A percentile compares a stretch with the other conserved stretches of the same genome.
Conservation (phyloP, 805 yeast genomes). For the Spathaspora passalidarum region DNA sequence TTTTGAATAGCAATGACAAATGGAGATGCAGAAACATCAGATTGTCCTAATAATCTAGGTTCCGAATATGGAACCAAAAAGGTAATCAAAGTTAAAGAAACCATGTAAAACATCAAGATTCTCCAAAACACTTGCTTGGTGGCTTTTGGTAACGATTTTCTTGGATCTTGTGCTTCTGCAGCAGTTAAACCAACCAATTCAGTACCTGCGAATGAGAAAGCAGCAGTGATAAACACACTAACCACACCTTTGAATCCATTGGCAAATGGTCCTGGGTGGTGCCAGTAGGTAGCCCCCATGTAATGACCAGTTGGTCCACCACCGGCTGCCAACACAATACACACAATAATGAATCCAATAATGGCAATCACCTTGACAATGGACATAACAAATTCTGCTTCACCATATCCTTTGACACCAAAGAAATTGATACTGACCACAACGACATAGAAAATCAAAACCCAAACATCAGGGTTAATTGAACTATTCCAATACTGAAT, state of each 20-base stretch:
- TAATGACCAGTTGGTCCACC: conserved; percentile 55
- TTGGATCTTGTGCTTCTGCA: conserved; percentile 71
- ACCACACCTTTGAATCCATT: conserved; percentile 67
- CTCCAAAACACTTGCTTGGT: conserved; percentile 85
- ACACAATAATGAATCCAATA: conserved; percentile 58
- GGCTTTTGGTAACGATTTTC: conserved; percentile 65
- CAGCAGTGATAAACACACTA: conserved; percentile 72
- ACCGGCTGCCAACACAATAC: conserved; percentile 52
- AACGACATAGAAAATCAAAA: conserved; percentile 30
- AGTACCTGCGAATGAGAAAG: conserved; percentile 73
- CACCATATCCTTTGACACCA: conserved; percentile 45
- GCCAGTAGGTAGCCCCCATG: conserved; percentile 59
- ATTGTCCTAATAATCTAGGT: conserved; percentile 43
- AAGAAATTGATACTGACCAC: conserved; percentile 33
- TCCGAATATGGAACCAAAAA: conserved; percentile 70
- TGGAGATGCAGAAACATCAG: conserved; percentile 70
- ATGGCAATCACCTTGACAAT: conserved; percentile 56
- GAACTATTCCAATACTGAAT: conserved; percentile 32
- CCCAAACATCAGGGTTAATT: conserved; percentile 37
- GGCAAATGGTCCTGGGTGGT: conserved; percentile 66
- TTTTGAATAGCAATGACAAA: conserved; percentile 68
- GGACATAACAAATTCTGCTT: conserved; percentile 64
- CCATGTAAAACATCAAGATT: conserved; percentile 65
- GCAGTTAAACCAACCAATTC: conserved; percentile 75
- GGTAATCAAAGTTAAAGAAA: conserved; percentile 52